Conservation (phyloP, 805 yeast genomes). For the Barnettozyma siamensis region DNA sequence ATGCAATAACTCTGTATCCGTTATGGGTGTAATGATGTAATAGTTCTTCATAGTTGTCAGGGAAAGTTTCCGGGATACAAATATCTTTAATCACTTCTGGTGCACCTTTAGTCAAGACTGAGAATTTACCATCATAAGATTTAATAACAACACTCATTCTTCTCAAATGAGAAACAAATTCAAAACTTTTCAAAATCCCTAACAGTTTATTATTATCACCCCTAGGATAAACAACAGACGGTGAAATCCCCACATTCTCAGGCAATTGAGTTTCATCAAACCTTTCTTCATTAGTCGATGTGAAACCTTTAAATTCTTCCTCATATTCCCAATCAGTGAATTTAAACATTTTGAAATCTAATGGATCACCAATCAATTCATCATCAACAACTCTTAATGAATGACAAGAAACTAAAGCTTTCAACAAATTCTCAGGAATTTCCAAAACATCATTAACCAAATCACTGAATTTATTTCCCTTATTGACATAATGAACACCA, state of each 20-base stretch:
- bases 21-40: conserved; percentile 84
- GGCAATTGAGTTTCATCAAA: conserved; percentile 35
- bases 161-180: conserved; percentile 77
- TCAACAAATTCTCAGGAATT: conserved; percentile 29
- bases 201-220: conserved; percentile 34
- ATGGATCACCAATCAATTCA: conserved; percentile 87
- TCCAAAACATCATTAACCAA: conserved; percentile 21
- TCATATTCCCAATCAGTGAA: conserved; percentile 74
- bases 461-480: conserved; percentile 20
- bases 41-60: conserved; percentile 65
- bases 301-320: conserved; percentile 52
- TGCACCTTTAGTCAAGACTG: conserved; percentile 85
- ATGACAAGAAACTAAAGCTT: conserved; percentile 63
- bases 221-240: conserved; percentile 45
- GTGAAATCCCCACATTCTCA: conserved; percentile 38
- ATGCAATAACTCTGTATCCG: conserved; percentile 93
- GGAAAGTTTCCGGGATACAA: conserved; percentile 67
- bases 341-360: conserved; percentile 89
- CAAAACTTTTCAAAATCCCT: conserved; percentile 56
- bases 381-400: conserved; percentile 75
- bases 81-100: conserved; percentile 87
- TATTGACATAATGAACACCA: conserved; percentile 44
- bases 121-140: conserved; percentile 33
- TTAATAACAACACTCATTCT: conserved; percentile 84
- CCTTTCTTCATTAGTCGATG: conserved; percentile 33